These are phyloP conservation scores for Aureobasidium melanogenum DNA, from an alignment of 2,329 filamentous ascomycete species.

Conservation along the genomic window DNA sequence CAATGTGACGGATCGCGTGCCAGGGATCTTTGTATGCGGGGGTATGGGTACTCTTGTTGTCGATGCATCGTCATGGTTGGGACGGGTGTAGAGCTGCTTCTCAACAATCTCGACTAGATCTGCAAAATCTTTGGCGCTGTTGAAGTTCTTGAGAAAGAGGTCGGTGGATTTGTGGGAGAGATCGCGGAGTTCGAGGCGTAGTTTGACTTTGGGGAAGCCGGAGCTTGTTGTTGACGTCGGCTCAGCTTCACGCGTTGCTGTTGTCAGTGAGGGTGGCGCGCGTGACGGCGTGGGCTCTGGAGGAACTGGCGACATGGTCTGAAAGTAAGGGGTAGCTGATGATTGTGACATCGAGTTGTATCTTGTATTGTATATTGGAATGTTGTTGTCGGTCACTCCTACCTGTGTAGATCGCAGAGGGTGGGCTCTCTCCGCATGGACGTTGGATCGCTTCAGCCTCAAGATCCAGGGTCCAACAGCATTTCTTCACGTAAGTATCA, in stretches of 20 bases:
- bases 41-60: not conserved
- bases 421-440: not conserved
- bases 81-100: conserved; percentile 56
- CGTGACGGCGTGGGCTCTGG: conserved; percentile 13
- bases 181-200: conserved; percentile 41
- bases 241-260: not conserved
- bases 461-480: not conserved
- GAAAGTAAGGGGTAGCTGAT: conserved; percentile 13
- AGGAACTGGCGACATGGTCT: conserved; percentile 16
- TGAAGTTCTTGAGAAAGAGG: conserved; percentile 59
- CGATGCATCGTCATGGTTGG: conserved; percentile 11
- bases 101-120: conserved; percentile 60
- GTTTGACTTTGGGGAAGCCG: conserved; percentile 32
- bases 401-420: not conserved
- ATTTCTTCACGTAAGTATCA: not conserved
- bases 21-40: conserved; percentile 32
- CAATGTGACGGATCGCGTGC: conserved; percentile 79
- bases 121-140: conserved; percentile 53
- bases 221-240: conserved; percentile 18
- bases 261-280: conserved; percentile 1
- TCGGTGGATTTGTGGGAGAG: conserved; percentile 48
- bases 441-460: not conserved
- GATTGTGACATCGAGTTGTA: not conserved
- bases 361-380: not conserved
- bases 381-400: not conserved